Conservation (phyloP, 2,329 filamentous ascomycete species). For the Verticillium dahliae region DNA sequence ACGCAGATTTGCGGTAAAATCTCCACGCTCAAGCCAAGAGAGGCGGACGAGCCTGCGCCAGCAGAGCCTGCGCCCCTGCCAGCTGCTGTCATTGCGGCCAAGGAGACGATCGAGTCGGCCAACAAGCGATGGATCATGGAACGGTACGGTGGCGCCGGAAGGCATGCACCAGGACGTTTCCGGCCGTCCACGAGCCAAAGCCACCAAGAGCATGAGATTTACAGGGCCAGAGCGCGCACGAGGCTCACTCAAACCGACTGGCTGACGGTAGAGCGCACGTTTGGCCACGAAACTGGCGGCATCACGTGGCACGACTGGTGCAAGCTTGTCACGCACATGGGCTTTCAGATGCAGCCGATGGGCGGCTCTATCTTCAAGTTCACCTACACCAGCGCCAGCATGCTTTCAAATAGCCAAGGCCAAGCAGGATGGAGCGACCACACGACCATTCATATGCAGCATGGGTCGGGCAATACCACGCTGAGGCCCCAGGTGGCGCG, state of each 20-base stretch:
- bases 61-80: neutral
- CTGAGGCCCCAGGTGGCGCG: neutral
- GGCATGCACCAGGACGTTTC: neutral
- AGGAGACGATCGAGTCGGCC: neutral
- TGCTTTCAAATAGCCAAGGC: neutral
- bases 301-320: neutral
- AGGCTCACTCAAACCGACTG: neutral
- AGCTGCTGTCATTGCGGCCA: neutral
- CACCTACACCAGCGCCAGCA: neutral
- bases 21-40: neutral
- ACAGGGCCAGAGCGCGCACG: neutral
- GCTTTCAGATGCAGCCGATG: neutral
- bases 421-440: neutral
- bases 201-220: neutral
- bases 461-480: neutral
- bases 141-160: neutral
- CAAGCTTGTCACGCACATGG: neutral
- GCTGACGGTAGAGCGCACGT: neutral
- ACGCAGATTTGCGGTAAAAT: neutral
- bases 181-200: neutral
- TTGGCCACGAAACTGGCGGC: neutral
- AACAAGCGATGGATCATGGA: neutral
- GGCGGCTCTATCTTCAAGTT: neutral
- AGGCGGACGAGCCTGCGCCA: neutral
- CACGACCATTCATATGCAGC: neutral